Percentiles rank a stretch among this genome's conserved stretches.
Evolutionary conservation across 805 yeast genomes (phyloP).

Genomic region (Myxozyma monticola): DNA sequence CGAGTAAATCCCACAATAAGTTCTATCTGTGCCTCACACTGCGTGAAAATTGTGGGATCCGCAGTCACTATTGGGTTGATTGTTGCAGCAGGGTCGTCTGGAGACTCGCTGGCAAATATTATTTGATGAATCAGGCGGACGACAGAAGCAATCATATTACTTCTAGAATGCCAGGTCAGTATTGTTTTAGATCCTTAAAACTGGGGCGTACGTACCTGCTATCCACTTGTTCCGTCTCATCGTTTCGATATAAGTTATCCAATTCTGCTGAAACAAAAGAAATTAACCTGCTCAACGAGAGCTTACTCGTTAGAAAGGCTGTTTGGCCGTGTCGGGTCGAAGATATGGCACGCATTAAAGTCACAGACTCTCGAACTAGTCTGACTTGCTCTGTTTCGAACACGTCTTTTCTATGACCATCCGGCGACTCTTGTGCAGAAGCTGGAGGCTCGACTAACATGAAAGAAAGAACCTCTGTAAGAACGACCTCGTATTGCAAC

Average conservation of each 20-base stretch:
- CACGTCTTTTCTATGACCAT: neutral
- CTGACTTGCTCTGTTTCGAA: neutral
- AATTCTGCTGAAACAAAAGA: constrained; percentile 10
- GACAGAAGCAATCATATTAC: constrained; percentile 1
- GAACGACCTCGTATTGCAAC: neutral
- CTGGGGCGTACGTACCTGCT: neutral
- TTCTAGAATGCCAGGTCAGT: neutral
- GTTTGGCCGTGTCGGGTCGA: constrained; percentile 9
- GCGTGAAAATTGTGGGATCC: constrained; percentile 3
- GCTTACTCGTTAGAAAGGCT: neutral
- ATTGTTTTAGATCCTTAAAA: neutral
- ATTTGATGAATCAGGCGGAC: constrained; percentile 2
- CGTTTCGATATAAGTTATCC: constrained; percentile 6
- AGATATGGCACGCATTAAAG: neutral
- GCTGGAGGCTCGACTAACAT: constrained; percentile 1
- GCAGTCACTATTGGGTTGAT: neutral
- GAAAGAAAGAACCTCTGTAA: constrained; percentile 1
- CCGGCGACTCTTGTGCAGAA: neutral
- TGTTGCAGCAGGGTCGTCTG: constrained; percentile 9
- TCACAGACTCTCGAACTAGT: neutral
- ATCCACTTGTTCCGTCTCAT: neutral
- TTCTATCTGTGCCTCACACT: constrained; percentile 28
- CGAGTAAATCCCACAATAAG: constrained; percentile 34
- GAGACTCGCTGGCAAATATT: constrained; percentile 20
- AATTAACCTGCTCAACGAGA: constrained; percentile 6